phyloP scores from a whole-genome alignment of 768 basidiomycete genomes.

The Amyloporia xantha region DNA sequence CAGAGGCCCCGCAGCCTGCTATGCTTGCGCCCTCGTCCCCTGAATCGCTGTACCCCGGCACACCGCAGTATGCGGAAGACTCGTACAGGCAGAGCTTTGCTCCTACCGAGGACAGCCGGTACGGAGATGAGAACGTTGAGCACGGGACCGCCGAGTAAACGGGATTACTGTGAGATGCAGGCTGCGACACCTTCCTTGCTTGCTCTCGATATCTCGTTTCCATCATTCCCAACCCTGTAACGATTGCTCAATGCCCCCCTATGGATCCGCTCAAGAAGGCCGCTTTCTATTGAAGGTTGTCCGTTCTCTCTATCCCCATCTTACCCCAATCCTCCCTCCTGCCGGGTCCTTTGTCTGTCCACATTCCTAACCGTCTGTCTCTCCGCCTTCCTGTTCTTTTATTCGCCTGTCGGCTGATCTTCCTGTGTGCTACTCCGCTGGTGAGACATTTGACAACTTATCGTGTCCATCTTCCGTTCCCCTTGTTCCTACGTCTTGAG shows the following conservation, averaged over 20 bases:
- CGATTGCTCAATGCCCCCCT: neutral
- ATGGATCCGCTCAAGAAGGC: neutral
- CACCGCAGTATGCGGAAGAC: neutral
- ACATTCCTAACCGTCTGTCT: neutral
- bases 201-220: neutral
- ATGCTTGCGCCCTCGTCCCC: neutral
- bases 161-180: too few relatives aligned
- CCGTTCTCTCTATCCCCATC: neutral
- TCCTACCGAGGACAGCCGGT: neutral
- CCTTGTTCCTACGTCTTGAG: neutral
- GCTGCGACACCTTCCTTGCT: neutral
- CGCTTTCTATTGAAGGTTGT: neutral
- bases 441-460: neutral
- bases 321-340: neutral
- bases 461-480: neutral
- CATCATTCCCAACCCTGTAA: neutral
- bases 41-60: neutral
- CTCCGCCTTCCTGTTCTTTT: neutral
- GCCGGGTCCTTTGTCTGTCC: neutral
- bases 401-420: neutral
- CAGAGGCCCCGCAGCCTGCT: neutral
- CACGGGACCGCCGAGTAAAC: conserved; percentile 1
- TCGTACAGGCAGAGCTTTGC: neutral
- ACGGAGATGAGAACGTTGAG: neutral
- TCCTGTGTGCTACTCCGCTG: neutral